phyloP scores from a whole-genome alignment of 2,329 filamentous ascomycete species.

The Aspergillus spinulosporus region DNA sequence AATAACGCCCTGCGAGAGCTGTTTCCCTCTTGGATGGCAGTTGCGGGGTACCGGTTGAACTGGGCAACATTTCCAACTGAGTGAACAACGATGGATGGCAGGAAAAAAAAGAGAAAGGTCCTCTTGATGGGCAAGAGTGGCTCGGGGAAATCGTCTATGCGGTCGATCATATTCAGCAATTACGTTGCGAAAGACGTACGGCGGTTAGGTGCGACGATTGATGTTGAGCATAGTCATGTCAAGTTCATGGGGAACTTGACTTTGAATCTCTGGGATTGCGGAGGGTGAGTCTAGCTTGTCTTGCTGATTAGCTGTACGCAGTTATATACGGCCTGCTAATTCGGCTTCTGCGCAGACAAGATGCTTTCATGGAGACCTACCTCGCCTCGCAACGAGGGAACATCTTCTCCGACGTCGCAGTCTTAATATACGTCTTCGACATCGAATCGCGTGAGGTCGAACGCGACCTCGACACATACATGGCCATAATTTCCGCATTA shows the following conservation, averaged over 20 bases:
- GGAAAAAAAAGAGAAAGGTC: constrained; percentile 79
- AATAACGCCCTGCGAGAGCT: constrained; percentile 1
- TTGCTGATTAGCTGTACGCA: not conserved
- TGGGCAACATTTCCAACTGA: constrained; percentile 11
- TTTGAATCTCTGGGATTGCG: constrained; percentile 97
- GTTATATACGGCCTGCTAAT: not conserved
- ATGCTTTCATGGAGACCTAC: constrained; percentile 98
- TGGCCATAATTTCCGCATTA: constrained; percentile 83
- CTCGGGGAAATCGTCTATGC: constrained; percentile 97
- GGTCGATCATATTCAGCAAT: constrained; percentile 98
- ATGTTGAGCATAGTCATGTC: constrained; percentile 97
- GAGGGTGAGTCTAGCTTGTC: constrained; percentile 60
- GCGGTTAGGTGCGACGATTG: constrained; percentile 89
- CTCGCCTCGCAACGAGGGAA: constrained; percentile 92
- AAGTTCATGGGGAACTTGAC: constrained; percentile 98
- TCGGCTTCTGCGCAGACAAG: constrained; percentile 63
- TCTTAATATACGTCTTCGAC: constrained; percentile 98
- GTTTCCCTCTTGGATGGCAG: constrained; percentile 10
- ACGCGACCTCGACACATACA: constrained; percentile 88
- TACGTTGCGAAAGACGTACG: constrained; percentile 96
- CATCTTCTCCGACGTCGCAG: constrained; percentile 94
- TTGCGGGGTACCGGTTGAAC: constrained; percentile 20
- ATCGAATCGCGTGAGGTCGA: constrained; percentile 95
- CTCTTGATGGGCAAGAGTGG: constrained; percentile 93
- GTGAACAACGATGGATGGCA: constrained; percentile 42